Base-by-base conservation (phyloP, 352 stramenopile species). In the Pythium vanterpoolii region DNA sequence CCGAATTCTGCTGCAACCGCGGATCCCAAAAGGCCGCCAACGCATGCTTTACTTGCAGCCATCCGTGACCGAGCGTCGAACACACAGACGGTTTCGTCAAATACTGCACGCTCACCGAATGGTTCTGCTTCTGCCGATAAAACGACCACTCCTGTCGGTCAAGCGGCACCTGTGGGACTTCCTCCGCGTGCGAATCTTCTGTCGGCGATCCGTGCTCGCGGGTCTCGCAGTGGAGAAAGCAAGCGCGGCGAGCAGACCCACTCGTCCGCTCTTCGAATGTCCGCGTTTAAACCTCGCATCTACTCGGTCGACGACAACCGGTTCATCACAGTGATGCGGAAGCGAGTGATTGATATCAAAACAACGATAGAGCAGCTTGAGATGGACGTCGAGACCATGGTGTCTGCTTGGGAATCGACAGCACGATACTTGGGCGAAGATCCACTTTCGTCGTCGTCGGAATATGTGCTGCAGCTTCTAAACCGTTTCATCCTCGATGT, bases 401-500 rank as follows among this genome's bases (percentile, higher is more conserved):
- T 73, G 21, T 77, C 73, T 0, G 68, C 64, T 4, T 93, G 81
- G 83, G 79, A 89, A 47, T 68, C 69, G 14, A 88, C 75, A 1
- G 79, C 81, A 31, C 46, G 73, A 14, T 93, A 93, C 64, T 44
- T 93, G 14, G 83, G 81, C 3, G 83, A 93, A 73, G 72, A 85
- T 26, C 60, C 76, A 13, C 56, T 54, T 4, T 65, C 60, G 2
- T 86, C 77, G 16, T 85, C 81, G 16, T 90, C 83, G 7, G 79
- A 91, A 44, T 90, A 91, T 49, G 77, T 86, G 0, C 76, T 91
- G 14, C 71, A 65, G 8, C 60, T 93, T 1, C 56, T 93, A 10
- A 79, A 93, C 58, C 73, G 81, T 10, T 91, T 93, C 53, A 57
- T 88, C 19, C 53, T 93, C 13, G 83, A 93, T 49, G 80, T 93